Evolutionary conservation across 805 yeast genomes (phyloP).

Genomic region (Zygosaccharomyces bailii): DNA sequence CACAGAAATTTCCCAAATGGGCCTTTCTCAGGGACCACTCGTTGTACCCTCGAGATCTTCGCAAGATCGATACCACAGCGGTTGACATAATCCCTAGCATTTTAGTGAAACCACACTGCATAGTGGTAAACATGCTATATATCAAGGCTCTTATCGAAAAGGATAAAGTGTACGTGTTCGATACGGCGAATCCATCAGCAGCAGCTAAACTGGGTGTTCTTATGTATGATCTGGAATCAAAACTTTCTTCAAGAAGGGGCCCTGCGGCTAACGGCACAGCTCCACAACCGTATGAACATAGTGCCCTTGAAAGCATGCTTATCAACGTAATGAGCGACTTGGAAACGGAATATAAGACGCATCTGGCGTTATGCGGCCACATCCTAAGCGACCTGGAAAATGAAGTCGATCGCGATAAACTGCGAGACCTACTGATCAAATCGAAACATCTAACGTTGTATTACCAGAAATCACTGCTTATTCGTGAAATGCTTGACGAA

Average conservation of each 20-base stretch:
- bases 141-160: conserved; percentile 85
- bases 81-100: conserved; percentile 87
- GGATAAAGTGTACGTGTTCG: conserved; percentile 79
- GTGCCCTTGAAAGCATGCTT: conserved; percentile 77
- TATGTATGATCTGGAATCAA: conserved; percentile 79
- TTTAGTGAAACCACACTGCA: conserved; percentile 71
- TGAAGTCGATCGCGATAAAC: conserved; percentile 69
- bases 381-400: conserved; percentile 71
- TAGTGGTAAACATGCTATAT: conserved; percentile 77
- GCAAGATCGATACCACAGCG: conserved; percentile 72
- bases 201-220: conserved; percentile 70
- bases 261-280: conserved; percentile 22
- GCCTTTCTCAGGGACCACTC: conserved; percentile 69
- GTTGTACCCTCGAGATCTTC: conserved; percentile 78
- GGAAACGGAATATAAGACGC: conserved; percentile 68
- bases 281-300: conserved; percentile 66
- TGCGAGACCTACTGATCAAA: conserved; percentile 68
- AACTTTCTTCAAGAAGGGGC: conserved; percentile 42
- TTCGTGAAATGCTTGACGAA: conserved; percentile 79
- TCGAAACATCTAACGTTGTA: conserved; percentile 70
- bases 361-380: conserved; percentile 54
- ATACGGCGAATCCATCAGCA: conserved; percentile 50
- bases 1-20: conserved; percentile 76
- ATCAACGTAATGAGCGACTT: conserved; percentile 75
- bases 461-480: conserved; percentile 70